phyloP scores from a whole-genome alignment of 1,284 basidiomycete genomes.

The Moniliophthora roreri region DNA sequence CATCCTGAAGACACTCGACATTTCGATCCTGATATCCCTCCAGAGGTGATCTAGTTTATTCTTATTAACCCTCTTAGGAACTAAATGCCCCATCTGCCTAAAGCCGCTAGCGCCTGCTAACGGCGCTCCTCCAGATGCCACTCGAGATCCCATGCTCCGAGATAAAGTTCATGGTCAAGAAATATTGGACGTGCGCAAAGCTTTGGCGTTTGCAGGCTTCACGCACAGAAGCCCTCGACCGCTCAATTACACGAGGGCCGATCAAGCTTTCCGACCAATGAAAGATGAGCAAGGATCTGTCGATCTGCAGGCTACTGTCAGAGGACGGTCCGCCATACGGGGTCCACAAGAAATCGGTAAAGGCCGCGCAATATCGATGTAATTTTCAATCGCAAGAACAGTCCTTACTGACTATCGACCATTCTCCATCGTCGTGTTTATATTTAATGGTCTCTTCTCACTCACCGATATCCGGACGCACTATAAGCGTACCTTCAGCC shows the following conservation, averaged over 20 bases:
- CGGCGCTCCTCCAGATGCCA: constrained; percentile 78
- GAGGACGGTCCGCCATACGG: constrained; percentile 63
- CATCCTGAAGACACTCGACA: constrained; percentile 85
- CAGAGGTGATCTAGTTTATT: constrained; percentile 65
- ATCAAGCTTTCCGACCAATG: constrained; percentile 61
- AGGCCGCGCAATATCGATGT: constrained; percentile 80
- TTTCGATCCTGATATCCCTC: constrained; percentile 91
- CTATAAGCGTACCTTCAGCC: no score
- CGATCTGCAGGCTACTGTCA: constrained; percentile 42
- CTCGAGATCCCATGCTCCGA: constrained; percentile 84
- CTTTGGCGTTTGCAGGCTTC: constrained; percentile 86
- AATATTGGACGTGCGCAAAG: constrained; percentile 88
- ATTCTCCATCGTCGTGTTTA: no score
- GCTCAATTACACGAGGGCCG: constrained; percentile 71
- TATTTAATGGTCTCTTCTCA: no score
- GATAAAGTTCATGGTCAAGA: constrained; percentile 84
- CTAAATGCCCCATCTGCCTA: constrained; percentile 36
- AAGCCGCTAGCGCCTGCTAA: constrained; percentile 90
- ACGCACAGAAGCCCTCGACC: constrained; percentile 83
- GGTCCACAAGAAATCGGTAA: constrained; percentile 56
- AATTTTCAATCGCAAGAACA: no score
- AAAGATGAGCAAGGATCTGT: constrained; percentile 49
- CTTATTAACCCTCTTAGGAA: constrained; percentile 22
- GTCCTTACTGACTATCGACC: no score
- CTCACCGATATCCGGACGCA: no score